These are phyloP conservation scores for Anthracocystis setariae DNA, from an alignment of 1,284 basidiomycete genomes.

Conservation along the genomic window DNA sequence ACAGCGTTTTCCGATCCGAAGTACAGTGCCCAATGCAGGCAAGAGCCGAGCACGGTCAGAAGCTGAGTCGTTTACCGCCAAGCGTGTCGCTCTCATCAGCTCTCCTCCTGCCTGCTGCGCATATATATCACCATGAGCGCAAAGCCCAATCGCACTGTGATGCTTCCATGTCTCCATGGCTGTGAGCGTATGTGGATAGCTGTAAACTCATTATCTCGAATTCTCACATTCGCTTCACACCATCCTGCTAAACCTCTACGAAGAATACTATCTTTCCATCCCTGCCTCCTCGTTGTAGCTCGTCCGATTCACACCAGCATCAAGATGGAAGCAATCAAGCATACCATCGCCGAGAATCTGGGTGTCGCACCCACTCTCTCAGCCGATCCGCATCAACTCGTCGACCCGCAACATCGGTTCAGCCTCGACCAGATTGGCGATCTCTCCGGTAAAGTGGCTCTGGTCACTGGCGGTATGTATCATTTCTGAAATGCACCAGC, in stretches of 20 bases:
- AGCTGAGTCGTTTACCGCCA: no score
- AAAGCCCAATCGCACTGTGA: not conserved
- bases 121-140: no score
- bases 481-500: no score
- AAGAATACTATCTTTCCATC: no score
- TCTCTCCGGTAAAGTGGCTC: constrained; percentile 21
- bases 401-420: constrained; percentile 22
- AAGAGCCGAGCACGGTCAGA: no score
- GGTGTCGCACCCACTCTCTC: constrained; percentile 28
- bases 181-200: not conserved
- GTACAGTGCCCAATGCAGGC: no score
- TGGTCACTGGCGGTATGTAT: constrained; percentile 21
- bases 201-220: not conserved
- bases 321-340: constrained; percentile 22
- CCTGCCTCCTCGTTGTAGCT: not conserved
- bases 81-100: no score
- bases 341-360: constrained; percentile 26
- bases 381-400: constrained; percentile 24
- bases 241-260: not conserved
- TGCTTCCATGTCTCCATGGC: not conserved
- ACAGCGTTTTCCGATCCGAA: no score
- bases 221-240: not conserved
- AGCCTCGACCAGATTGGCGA: constrained; percentile 22
- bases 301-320: not conserved
- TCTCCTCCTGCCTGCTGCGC: no score